A percentile compares a stretch with the other conserved stretches of the same genome.
These are phyloP conservation scores for Picea abies DNA, from an alignment of 83 land plant genomes.

Conservation along the genomic window DNA sequence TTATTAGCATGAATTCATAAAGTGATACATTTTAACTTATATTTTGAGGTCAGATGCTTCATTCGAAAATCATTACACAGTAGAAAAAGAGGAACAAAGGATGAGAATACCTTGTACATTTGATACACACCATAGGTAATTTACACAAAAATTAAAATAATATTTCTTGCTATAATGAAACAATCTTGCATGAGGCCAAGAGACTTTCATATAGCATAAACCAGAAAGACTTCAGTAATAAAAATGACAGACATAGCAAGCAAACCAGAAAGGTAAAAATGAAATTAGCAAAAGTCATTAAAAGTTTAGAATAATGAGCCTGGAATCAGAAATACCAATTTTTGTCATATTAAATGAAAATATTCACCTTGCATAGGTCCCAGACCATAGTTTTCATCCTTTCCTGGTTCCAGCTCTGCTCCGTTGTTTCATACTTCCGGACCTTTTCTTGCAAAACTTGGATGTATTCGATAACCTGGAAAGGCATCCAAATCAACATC, in stretches of 20 bases:
- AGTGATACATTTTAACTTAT: conserved; percentile 7
- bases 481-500: not conserved
- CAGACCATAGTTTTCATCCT: conserved; percentile 57
- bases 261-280: not conserved
- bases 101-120: not conserved
- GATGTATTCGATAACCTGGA: conserved; percentile 83
- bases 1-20: not conserved
- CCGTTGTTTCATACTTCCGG: conserved; percentile 60
- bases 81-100: not conserved
- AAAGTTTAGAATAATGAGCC: not conserved
- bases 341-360: conserved; percentile 1
- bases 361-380: conserved; percentile 51
- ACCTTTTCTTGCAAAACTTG: conserved; percentile 82
- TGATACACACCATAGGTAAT: not conserved
- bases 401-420: conserved; percentile 69
- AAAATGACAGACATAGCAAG: not conserved
- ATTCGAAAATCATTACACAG: conserved; percentile 7
- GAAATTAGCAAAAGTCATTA: not conserved
- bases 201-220: not conserved
- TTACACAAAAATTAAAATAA: conserved; percentile 3
- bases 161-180: not conserved
- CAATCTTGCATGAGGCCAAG: not conserved
- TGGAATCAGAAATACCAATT: not conserved
- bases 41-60: conserved; percentile 13
- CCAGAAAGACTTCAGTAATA: not conserved